phyloP scores from a whole-genome alignment of 2,329 filamentous ascomycete genomes.

The Calonectria leucothoes region DNA sequence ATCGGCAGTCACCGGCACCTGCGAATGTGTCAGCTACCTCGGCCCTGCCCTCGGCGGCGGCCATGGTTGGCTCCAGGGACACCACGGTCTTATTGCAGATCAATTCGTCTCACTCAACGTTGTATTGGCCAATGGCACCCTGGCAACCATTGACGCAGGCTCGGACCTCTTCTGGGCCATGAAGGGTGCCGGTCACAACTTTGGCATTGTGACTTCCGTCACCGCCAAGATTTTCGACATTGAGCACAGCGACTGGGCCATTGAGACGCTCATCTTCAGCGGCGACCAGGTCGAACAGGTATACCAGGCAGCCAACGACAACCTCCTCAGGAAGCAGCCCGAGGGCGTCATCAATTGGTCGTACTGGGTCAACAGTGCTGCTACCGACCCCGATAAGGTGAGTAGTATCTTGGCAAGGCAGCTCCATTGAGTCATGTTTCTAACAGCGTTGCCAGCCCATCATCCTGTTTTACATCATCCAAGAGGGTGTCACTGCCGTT shows the following conservation, averaged over 20 bases:
- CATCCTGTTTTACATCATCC: constrained; percentile 56
- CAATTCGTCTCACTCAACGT: constrained; percentile 47
- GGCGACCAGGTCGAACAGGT: constrained; percentile 62
- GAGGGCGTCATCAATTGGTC: constrained; percentile 61
- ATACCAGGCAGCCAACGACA: constrained; percentile 58
- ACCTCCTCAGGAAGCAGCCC: constrained; percentile 56
- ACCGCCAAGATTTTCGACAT: constrained; percentile 47
- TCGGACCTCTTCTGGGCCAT: constrained; percentile 51
- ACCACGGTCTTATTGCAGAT: constrained; percentile 47
- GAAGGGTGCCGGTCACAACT: constrained; percentile 48
- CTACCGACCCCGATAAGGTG: constrained; percentile 54
- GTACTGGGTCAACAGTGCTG: constrained; percentile 56
- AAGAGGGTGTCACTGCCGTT: constrained; percentile 56
- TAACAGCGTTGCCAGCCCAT: constrained; percentile 46
- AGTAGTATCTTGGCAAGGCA: constrained; percentile 13
- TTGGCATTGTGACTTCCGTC: constrained; percentile 46
- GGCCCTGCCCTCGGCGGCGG: constrained; percentile 47
- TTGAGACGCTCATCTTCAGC: constrained; percentile 55
- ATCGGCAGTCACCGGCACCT: constrained; percentile 36
- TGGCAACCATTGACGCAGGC: constrained; percentile 34
- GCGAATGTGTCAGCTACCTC: constrained; percentile 44
- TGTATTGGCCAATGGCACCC: constrained; percentile 45
- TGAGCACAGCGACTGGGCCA: constrained; percentile 38
- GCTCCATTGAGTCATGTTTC: accelerated
- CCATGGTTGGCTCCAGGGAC: constrained; percentile 45